A percentile compares a stretch with the other conserved stretches of the same genome.
Conservation (phyloP, 495 filamentous ascomycete species). For the Tuber calosporum region DNA sequence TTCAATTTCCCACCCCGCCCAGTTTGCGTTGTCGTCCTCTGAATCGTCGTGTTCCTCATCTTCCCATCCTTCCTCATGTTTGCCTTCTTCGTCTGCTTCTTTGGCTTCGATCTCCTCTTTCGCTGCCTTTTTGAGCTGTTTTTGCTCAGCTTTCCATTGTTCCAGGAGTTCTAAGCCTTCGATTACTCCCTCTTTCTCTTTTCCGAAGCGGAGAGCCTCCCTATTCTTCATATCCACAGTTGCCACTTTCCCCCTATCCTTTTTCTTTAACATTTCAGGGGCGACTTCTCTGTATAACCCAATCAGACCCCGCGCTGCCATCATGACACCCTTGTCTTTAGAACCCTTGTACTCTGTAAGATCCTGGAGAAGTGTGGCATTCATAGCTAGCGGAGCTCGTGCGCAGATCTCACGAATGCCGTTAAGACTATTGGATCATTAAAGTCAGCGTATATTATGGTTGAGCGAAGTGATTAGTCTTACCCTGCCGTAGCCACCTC, state of each 20-base stretch:
- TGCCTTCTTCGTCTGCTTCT: conserved; percentile 53
- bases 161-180: conserved; percentile 89
- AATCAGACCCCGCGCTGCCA: conserved; percentile 88
- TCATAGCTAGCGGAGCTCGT: conserved; percentile 89
- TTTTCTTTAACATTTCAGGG: conserved; percentile 79
- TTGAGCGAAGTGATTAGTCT: neutral
- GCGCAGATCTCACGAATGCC: conserved; percentile 89
- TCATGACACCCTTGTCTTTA: conserved; percentile 95
- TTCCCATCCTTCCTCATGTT: conserved; percentile 47
- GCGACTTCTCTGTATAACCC: conserved; percentile 84
- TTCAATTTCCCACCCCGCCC: conserved; percentile 78
- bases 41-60: conserved; percentile 50
- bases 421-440: conserved; percentile 52
- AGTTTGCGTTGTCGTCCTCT: conserved; percentile 60
- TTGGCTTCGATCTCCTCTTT: conserved; percentile 54
- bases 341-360: conserved; percentile 91
- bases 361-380: conserved; percentile 90
- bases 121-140: conserved; percentile 60
- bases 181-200: conserved; percentile 71
- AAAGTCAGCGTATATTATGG: conserved; percentile 7
- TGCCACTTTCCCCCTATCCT: conserved; percentile 89
- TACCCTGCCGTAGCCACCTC: conserved; percentile 82
- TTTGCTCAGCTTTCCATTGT: conserved; percentile 88
- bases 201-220: conserved; percentile 57
- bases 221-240: conserved; percentile 67